A percentile compares a stretch with the other conserved stretches of the same genome.
These are phyloP conservation scores for Fraxinus ornus DNA, from an alignment of 305 asterid genomes.

Conservation along the genomic window DNA sequence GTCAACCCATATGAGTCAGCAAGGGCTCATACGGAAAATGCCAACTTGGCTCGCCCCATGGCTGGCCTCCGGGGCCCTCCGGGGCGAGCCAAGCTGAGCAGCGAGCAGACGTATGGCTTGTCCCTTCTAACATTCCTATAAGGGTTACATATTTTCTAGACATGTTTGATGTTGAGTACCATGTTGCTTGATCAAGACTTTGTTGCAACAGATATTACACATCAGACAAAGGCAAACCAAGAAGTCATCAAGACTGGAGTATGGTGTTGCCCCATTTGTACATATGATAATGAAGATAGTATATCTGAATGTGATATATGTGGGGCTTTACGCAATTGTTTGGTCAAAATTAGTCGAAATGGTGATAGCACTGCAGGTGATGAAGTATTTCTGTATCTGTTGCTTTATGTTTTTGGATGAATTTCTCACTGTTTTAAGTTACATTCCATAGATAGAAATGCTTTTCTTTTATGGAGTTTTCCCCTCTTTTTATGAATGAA, in stretches of 20 bases:
- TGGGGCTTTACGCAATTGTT: constrained; percentile 87
- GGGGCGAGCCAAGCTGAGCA: not conserved
- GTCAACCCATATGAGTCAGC: not conserved
- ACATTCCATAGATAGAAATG: constrained; percentile 15
- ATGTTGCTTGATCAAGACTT: constrained; percentile 25
- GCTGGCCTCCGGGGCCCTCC: not conserved
- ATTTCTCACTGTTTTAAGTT: not conserved
- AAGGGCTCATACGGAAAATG: not conserved
- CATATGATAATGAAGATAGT: constrained; percentile 71
- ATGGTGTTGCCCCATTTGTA: constrained; percentile 86
- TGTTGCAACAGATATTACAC: constrained; percentile 36
- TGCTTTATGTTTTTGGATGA: constrained; percentile 15
- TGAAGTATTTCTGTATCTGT: constrained; percentile 9
- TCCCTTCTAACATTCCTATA: not conserved
- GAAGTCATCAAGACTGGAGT: constrained; percentile 40
- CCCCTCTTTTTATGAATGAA: not conserved
- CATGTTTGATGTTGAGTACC: constrained; percentile 8
- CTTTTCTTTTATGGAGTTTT: constrained; percentile 16
- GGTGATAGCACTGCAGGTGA: constrained; percentile 46
- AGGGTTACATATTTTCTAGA: not conserved
- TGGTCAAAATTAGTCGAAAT: constrained; percentile 52
- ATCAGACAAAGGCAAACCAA: constrained; percentile 37
- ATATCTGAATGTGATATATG: constrained; percentile 80
- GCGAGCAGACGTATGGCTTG: not conserved
- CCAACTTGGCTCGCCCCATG: not conserved